These are phyloP conservation scores for Camelina laxa DNA, from an alignment of 345 rosid species.

Conservation along the genomic window DNA sequence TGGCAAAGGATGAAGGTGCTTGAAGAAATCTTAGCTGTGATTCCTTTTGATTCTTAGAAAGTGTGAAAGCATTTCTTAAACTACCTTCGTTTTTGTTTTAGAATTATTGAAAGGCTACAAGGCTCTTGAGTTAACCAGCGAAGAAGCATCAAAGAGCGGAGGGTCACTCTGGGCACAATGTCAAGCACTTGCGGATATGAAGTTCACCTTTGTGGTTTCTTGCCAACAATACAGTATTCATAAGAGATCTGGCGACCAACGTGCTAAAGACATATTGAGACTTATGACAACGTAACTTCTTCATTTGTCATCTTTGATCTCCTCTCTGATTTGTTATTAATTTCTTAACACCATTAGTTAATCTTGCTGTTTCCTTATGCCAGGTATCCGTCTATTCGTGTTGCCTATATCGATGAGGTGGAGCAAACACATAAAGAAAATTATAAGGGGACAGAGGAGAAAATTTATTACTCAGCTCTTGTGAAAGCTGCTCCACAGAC, in stretches of 20 bases:
- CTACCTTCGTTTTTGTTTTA: conserved; percentile 28
- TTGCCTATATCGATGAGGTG: conserved; percentile 77
- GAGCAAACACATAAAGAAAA: conserved; percentile 68
- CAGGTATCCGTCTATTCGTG: conserved; percentile 77
- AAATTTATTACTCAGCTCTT: conserved; percentile 71
- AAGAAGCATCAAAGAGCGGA: conserved; percentile 62
- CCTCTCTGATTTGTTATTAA: conserved; percentile 21
- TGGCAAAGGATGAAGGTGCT: conserved; percentile 65
- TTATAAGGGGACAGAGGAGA: conserved; percentile 59
- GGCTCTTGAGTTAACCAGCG: conserved; percentile 64
- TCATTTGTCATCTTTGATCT: conserved; percentile 24
- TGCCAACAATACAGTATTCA: conserved; percentile 80
- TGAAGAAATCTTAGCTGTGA: conserved; percentile 20
- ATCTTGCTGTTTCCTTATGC: conserved; percentile 24
- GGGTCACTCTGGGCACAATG: conserved; percentile 70
- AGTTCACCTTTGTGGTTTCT: conserved; percentile 81
- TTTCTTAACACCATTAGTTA: conserved; percentile 17
- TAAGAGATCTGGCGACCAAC: conserved; percentile 68
- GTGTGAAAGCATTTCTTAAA: conserved; percentile 31
- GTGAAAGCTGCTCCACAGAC: conserved; percentile 69
- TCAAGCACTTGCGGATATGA: conserved; percentile 84
- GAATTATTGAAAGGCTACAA: conserved; percentile 73
- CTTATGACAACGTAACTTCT: conserved; percentile 70
- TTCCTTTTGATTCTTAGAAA: conserved; percentile 12
- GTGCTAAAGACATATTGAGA: conserved; percentile 73